Evolutionary conservation across 805 yeast species (phyloP).

Genomic region (Barnettozyma salicaria): DNA sequence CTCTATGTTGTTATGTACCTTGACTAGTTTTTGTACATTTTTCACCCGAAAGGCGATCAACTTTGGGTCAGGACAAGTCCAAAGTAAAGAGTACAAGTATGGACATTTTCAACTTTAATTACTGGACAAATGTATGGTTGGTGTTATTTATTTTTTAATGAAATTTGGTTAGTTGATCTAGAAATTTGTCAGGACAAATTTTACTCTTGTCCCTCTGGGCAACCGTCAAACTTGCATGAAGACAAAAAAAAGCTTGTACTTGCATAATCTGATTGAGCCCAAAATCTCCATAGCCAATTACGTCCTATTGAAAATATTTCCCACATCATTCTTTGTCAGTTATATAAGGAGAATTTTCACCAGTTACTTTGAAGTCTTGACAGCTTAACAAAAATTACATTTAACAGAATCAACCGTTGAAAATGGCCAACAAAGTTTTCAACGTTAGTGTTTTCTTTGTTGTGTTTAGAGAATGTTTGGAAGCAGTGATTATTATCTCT

Average conservation of each 20-base stretch:
- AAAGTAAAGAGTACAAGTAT: not conserved
- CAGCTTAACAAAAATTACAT: not conserved
- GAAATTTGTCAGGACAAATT: slow-evolving; percentile 1
- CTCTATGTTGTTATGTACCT: too few species aligned
- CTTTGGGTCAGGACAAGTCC: too few species aligned
- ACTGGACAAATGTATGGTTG: not conserved
- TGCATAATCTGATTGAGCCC: slow-evolving; percentile 9
- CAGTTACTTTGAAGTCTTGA: not conserved
- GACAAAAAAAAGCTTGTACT: not conserved
- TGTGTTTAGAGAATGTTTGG: slow-evolving; percentile 89
- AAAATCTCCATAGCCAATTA: too few species aligned
- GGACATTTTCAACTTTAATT: not conserved
- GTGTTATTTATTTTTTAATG: not conserved
- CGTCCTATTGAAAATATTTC: too few species aligned
- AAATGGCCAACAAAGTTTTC: slow-evolving; percentile 17
- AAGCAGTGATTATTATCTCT: slow-evolving; percentile 87
- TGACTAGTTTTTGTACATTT: too few species aligned
- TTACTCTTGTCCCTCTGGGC: not conserved
- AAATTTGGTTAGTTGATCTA: too few species aligned
- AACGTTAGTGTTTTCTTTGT: slow-evolving; percentile 68
- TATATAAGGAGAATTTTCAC: slow-evolving; percentile 2
- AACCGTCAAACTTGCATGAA: not conserved
- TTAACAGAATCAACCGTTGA: not conserved
- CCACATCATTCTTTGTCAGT: too few species aligned
- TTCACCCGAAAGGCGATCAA: too few species aligned